Percentiles rank a stretch among this genome's conserved stretches.
These are phyloP conservation scores for Boletus tylopilopsis DNA, from an alignment of 768 basidiomycete species.

Conservation along the genomic window DNA sequence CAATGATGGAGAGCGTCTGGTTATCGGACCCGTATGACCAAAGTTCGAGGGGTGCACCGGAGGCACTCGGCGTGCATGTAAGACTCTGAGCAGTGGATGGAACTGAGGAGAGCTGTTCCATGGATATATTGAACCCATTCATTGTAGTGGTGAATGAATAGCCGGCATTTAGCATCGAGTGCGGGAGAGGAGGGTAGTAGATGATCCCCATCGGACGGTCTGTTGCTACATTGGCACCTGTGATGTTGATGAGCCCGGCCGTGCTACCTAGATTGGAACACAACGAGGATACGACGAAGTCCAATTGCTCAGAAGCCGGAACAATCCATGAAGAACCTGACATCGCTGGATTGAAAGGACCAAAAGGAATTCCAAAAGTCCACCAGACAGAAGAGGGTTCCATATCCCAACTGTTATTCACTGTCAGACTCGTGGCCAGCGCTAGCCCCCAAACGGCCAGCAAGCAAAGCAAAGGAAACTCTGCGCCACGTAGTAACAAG, in stretches of 20 bases:
- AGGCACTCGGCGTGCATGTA: background rate
- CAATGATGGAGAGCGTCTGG: conserved; percentile 9
- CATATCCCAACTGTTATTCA: conserved; percentile 6
- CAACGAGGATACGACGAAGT: background rate
- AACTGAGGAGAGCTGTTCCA: conserved; percentile 7
- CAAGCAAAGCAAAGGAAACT: conserved; percentile 9
- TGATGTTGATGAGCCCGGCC: conserved; percentile 11
- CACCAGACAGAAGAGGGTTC: rapidly evolving
- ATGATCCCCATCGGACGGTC: background rate
- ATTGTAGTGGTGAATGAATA: conserved; percentile 1
- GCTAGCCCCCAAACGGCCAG: conserved; percentile 12
- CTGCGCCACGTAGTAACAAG: conserved; percentile 1
- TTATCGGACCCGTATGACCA: conserved; percentile 7
- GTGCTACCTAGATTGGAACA: background rate
- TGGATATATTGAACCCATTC: conserved; percentile 15
- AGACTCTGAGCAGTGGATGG: conserved; percentile 10
- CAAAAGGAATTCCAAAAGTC: background rate
- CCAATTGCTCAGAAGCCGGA: background rate
- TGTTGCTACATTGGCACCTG: background rate
- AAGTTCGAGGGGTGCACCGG: background rate
- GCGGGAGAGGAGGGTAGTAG: conserved; percentile 13
- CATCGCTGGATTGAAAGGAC: background rate
- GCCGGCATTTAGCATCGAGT: background rate
- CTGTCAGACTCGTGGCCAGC: conserved; percentile 11
- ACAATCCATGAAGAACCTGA: background rate